Conservation (phyloP, 805 yeast genomes). For the Yueomyces sp. region DNA sequence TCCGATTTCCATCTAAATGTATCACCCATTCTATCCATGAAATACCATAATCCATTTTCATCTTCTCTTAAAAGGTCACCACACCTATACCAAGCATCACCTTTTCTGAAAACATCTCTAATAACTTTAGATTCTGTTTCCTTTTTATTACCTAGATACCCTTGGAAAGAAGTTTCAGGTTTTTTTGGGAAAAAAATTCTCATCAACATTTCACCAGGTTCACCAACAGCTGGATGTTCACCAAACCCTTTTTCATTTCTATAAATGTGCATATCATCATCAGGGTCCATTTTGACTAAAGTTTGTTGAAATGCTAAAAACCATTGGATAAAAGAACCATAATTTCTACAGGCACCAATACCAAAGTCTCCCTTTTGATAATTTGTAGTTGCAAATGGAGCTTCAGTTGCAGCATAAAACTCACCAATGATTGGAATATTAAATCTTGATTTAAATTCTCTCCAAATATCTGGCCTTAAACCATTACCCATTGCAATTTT, state of each 20-base stretch:
- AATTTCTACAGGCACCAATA: constrained; percentile 77
- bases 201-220: constrained; percentile 85
- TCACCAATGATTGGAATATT: constrained; percentile 69
- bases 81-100: constrained; percentile 84
- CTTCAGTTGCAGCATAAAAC: constrained; percentile 87
- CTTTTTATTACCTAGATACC: constrained; percentile 66
- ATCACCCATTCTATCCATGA: constrained; percentile 88
- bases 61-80: constrained; percentile 75
- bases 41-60: constrained; percentile 55
- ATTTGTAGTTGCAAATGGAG: constrained; percentile 78
- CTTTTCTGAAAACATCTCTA: constrained; percentile 61
- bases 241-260: constrained; percentile 61
- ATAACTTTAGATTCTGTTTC: constrained; percentile 71
- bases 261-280: constrained; percentile 58
- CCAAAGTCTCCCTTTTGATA: constrained; percentile 69
- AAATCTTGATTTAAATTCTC: constrained; percentile 62
- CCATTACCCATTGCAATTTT: constrained; percentile 84
- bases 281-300: constrained; percentile 65
- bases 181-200: constrained; percentile 48
- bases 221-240: constrained; percentile 36
- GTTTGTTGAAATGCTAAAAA: constrained; percentile 41
- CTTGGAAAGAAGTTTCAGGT: constrained; percentile 72
- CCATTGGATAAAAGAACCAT: constrained; percentile 46
- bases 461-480: constrained; percentile 80
- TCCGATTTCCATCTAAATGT: constrained; percentile 96